Percentiles rank a stretch among this genome's conserved stretches.
Conservation (phyloP, 164 flowering plant species). For the Piper betle region DNA sequence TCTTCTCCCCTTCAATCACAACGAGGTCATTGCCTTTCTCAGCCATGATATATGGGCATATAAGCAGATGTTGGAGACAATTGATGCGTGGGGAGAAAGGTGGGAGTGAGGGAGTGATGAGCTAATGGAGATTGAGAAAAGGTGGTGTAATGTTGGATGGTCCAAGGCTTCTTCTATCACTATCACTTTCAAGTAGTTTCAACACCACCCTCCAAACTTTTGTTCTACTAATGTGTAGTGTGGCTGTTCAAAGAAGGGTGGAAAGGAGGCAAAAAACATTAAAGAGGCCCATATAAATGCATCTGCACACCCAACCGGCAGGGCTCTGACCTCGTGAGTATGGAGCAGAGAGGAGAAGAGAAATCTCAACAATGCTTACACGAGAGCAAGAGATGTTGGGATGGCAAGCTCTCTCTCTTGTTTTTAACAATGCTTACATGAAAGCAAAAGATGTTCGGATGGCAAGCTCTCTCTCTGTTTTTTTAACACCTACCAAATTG, state of each 20-base stretch:
- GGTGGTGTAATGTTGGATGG: background rate
- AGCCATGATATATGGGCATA: conserved; percentile 16
- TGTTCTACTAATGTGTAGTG: too few species aligned
- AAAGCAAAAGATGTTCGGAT: background rate
- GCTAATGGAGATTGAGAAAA: background rate
- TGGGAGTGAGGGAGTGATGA: too few species aligned
- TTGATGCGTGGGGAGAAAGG: too few species aligned
- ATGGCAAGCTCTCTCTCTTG: background rate
- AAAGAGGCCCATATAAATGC: background rate
- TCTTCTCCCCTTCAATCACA: conserved; percentile 2
- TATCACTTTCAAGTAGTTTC: background rate
- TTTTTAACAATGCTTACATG: too few species aligned
- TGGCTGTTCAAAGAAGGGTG: background rate
- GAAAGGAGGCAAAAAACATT: background rate
- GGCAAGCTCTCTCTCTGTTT: too few species aligned
- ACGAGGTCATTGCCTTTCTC: conserved; percentile 16
- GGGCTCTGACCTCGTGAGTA: background rate
- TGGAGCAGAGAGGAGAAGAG: background rate
- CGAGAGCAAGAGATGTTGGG: background rate
- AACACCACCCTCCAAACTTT: background rate
- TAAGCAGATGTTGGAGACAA: too few species aligned
- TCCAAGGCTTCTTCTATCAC: background rate
- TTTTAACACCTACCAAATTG: conserved; percentile 2
- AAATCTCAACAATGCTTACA: too few species aligned
- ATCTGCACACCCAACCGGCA: background rate